Conservation (phyloP, 2,329 filamentous ascomycete species). For the Stachybotrys chlorohalonatus region DNA sequence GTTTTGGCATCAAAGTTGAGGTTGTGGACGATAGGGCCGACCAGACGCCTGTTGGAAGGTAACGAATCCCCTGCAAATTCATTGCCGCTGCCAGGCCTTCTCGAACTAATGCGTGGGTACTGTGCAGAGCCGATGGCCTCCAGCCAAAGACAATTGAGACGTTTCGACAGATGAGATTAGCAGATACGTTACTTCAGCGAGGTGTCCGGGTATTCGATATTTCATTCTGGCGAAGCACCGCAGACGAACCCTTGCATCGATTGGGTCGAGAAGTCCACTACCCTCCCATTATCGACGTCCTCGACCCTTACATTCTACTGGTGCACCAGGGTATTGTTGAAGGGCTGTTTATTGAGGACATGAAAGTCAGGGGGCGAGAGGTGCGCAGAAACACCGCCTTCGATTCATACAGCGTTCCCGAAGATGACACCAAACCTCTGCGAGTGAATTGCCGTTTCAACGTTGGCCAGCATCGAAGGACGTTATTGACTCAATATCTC, state of each 20-base stretch:
- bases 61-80: slow-evolving; percentile 4
- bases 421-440: slow-evolving; percentile 31
- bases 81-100: slow-evolving; percentile 2
- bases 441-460: slow-evolving; percentile 43
- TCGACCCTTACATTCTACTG: slow-evolving; percentile 48
- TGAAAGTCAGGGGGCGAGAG: slow-evolving; percentile 52
- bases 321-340: slow-evolving; percentile 72
- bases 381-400: slow-evolving; percentile 59
- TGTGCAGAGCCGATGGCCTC: slow-evolving; percentile 54
- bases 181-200: slow-evolving; percentile 56
- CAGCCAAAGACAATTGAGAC: slow-evolving; percentile 76
- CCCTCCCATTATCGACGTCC: slow-evolving; percentile 48
- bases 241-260: slow-evolving; percentile 43
- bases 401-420: slow-evolving; percentile 40
- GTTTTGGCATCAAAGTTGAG: slow-evolving; percentile 56
- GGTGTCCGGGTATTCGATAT: slow-evolving; percentile 68
- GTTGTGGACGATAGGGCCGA: slow-evolving; percentile 62
- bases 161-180: slow-evolving; percentile 62
- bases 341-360: slow-evolving; percentile 59
- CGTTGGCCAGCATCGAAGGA: slow-evolving; percentile 39
- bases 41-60: slow-evolving; percentile 56
- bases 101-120: slow-evolving; percentile 8
- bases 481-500: slow-evolving; percentile 51
- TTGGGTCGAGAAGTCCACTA: slow-evolving; percentile 61
- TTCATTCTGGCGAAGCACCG: slow-evolving; percentile 56